These are phyloP conservation scores for Salicornia ramosissima DNA, from an alignment of 148 eudicot genomes.

Conservation along the genomic window DNA sequence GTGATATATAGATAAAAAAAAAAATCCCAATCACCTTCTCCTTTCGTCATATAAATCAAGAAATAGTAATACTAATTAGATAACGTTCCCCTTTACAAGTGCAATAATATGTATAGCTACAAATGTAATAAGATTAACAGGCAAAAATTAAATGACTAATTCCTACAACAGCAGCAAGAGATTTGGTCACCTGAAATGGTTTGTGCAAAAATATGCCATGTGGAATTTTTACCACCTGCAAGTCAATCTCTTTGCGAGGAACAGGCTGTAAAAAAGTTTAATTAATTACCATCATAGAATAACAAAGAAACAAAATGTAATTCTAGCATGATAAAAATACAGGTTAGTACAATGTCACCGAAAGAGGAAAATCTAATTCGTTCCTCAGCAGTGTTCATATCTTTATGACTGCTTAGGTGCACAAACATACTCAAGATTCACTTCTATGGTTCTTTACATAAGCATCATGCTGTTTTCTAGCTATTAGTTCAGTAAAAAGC, in stretches of 20 bases:
- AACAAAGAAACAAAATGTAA: background rate
- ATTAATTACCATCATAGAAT: constrained; percentile 6
- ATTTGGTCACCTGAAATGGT: constrained; percentile 58
- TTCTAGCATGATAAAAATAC: background rate
- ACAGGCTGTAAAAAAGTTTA: constrained; percentile 61
- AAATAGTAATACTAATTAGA: too few species aligned
- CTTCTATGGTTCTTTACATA: background rate
- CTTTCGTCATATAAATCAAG: too few species aligned
- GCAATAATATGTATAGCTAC: too few species aligned
- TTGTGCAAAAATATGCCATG: constrained; percentile 57
- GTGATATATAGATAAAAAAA: background rate
- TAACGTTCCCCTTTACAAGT: too few species aligned
- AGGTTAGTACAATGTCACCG: background rate
- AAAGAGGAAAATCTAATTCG: background rate
- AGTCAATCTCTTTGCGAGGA: constrained; percentile 74
- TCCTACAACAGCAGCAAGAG: constrained; percentile 2
- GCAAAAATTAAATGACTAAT: background rate
- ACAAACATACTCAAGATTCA: too few species aligned
- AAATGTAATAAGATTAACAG: too few species aligned
- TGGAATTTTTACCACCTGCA: constrained; percentile 64
- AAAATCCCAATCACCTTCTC: background rate
- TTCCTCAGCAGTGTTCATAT: too few species aligned
- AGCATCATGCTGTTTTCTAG: background rate
- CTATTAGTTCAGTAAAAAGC: background rate
- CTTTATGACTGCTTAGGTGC: too few species aligned